Base-by-base conservation (phyloP, 257 asterid species). In the Solanum paucissectum region DNA sequence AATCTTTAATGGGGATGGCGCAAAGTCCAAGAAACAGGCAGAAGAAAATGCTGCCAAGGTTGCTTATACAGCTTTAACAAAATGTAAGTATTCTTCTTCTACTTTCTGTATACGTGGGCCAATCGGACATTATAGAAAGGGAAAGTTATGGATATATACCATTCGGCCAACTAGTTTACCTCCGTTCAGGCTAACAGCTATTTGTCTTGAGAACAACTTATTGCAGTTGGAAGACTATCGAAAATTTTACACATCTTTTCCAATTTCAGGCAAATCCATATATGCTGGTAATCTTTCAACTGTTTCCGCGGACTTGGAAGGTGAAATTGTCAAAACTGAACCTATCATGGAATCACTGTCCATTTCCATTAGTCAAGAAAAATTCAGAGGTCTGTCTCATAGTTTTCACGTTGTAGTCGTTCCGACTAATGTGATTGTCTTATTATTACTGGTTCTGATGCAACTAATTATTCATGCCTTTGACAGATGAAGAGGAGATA, bases 31-130 rank as follows among this genome's bases (percentile, higher is more conserved):
- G 91, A 91, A 89, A 77, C 87, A 89, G 82, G 94, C 94, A 4
- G 94, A 94, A 92, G 89, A 90, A 40, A 88, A 87, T 46, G 93
- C 95, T 88, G 93, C 94, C 5, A 91, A 91, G 90, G 91, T 91
- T 92, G 94, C 95, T 37, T 89, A 92, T 88, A 90, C 90, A 32
- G 71, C 83, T 38, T 62, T 90, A 6, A 36, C 86, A 85, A 90
- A 89, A 71, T 88, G 94, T 91, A 91, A 90, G 91, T 82, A 16
- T n/a, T 42, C 66, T 64, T 21, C 5, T 37, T 2, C 60, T 36
- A 16, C 25, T 18, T 72, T 6, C 14, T 34, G 32, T 18, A 6
- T 9, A n/a, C 10, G 20, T 29, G 68, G 29, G 29, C 18, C 42
- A 29, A 27, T 14, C 13, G 3, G 5, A 81, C 62, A 5, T 25